Evolutionary conservation across 495 filamentous ascomycete species (phyloP).

Genomic region (Tricharina praecox): DNA sequence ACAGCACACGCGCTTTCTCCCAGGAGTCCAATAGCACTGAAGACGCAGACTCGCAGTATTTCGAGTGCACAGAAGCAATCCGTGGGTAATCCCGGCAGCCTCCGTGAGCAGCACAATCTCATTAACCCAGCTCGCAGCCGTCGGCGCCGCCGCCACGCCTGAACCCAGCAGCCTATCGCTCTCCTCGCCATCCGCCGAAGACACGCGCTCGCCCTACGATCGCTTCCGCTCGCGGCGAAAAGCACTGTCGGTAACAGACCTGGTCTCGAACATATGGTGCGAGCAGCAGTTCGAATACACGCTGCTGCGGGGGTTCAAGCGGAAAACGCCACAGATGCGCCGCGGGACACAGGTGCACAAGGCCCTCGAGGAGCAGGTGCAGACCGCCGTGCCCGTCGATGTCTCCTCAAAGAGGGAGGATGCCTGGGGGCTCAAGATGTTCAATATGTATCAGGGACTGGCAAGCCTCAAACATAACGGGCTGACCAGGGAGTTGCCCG

Average conservation of each 20-base stretch:
- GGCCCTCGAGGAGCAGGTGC: constrained; percentile 67
- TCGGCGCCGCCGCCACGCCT: constrained; percentile 9
- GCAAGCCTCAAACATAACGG: constrained; percentile 59
- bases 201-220: constrained; percentile 45
- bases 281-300: constrained; percentile 87
- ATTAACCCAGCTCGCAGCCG: constrained; percentile 6
- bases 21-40: not conserved
- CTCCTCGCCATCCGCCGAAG: no score
- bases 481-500: constrained; percentile 70
- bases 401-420: constrained; percentile 67
- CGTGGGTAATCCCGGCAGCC: not conserved
- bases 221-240: constrained; percentile 68
- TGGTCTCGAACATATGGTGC: constrained; percentile 83
- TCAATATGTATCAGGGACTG: constrained; percentile 84
- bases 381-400: constrained; percentile 54
- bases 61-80: not conserved
- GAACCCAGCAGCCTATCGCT: constrained; percentile 25
- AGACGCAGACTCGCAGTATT: not conserved
- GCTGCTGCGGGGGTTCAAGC: constrained; percentile 54
- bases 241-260: constrained; percentile 74
- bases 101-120: not conserved
- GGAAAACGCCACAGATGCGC: constrained; percentile 64
- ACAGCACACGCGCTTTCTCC: not conserved
- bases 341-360: constrained; percentile 62
- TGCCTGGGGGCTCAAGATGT: constrained; percentile 61